Base-by-base conservation (phyloP, 2,329 filamentous ascomycete species). In the Fusarium incarnatum region DNA sequence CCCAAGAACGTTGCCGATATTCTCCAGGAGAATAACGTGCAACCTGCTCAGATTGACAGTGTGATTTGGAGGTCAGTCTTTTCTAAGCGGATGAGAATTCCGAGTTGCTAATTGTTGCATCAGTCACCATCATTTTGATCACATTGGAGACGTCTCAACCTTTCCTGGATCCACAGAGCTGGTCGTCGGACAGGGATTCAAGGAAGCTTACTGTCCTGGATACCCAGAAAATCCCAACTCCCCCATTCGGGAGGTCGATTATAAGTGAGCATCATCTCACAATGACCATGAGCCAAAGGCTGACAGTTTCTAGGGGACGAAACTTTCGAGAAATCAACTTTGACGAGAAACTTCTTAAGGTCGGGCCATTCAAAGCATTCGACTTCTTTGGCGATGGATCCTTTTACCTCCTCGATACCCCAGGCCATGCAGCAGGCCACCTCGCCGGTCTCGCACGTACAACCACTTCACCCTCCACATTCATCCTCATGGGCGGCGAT, bases 361-460 rank as follows among this genome's bases (percentile, higher is more conserved):
- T 72, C 6, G 65, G 69, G 4, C 37, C 53, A 2, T 72, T 72
- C 22, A 44, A 48, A 2, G 61, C 57, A 0, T 41, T 70, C 4
- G 68, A 72, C 25, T 72, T 72, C 16, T 71, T 71, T 3, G 37
- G 23, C 0, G 65, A 71, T 16, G 65, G 69, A 0, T 72, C 68
- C 2, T 72, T 71, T 2, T 71, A 64, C 15, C 61, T 71, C 5
- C 47, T 72, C 1, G 65, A 70, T 12, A 49, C 65, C 0, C 69
- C 68, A 5, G 69, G 69, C 1, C 69, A 71, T 8, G 40, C 46
- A 0, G 49, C 64, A 8, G 68, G 68, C 0, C 68, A 71, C 8
- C 15, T 71, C 11, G 48, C 57, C 4, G 69, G 65, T 2, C 37
- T 71, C 3, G 68, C 45, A 4, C 69, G 68, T 18, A 72, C 55